phyloP scores from a whole-genome alignment of 805 yeast genomes.

The Teunomyces pallodes region DNA sequence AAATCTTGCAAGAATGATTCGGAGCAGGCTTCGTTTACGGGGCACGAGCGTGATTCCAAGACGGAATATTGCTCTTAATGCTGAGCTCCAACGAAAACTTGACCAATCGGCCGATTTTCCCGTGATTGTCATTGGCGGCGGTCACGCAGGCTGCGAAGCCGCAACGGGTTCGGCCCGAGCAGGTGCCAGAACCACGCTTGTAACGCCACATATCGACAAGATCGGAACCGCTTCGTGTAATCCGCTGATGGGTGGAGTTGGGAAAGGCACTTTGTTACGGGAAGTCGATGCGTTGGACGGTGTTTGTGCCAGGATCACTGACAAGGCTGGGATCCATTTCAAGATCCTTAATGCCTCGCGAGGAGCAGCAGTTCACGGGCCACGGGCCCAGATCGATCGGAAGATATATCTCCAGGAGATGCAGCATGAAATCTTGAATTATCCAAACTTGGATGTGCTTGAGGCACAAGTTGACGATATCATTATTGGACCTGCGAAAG shows the following conservation, averaged over 20 bases:
- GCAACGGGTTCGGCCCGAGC: constrained; percentile 88
- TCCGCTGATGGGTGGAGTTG: constrained; percentile 98
- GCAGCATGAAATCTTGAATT: constrained; percentile 62
- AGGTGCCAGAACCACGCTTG: constrained; percentile 66
- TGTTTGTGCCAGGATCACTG: constrained; percentile 81
- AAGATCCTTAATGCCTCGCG: constrained; percentile 80
- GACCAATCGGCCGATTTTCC: constrained; percentile 33
- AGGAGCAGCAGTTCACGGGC: constrained; percentile 99
- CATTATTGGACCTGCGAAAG: constrained; percentile 48
- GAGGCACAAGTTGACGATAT: constrained; percentile 86
- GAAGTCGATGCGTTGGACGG: constrained; percentile 98
- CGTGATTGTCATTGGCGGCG: constrained; percentile 92
- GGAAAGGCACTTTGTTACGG: constrained; percentile 87
- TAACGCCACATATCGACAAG: constrained; percentile 73
- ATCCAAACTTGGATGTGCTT: constrained; percentile 55
- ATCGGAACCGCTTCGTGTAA: constrained; percentile 96
- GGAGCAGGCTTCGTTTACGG: not conserved
- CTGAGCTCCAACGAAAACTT: constrained; percentile 11
- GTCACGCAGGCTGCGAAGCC: constrained; percentile 99
- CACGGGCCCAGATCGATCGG: constrained; percentile 94
- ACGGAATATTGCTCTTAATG: constrained; percentile 18
- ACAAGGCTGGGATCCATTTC: constrained; percentile 88
- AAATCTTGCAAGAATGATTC: not conserved
- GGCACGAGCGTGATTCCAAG: not conserved
- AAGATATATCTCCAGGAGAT: constrained; percentile 71